Base-by-base conservation (phyloP, 306 rosid genomes). In the Malus sylvestris region DNA sequence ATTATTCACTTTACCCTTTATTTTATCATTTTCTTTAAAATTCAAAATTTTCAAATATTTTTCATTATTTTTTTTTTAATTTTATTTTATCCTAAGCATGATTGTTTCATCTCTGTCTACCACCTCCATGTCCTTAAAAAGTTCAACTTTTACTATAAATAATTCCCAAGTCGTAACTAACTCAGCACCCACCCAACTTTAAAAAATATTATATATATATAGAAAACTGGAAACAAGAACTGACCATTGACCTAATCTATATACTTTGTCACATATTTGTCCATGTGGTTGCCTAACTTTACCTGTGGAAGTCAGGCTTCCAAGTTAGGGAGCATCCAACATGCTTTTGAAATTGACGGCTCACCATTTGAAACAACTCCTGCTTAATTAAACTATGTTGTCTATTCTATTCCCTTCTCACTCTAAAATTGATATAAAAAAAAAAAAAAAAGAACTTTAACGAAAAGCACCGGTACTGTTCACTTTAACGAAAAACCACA, bases 201-300 rank as follows among this genome's bases (percentile, higher is more conserved):
- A 4, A 8, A 49, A 23, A 32, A 72, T 4, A 72, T 46, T 49
- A 49, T 18, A 72, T 55, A 72, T 55, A 59, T 4, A 38, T 14
- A 62, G 14, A 5, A 23, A 23, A 32, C 33, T 55, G 5, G 20
- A 29, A 8, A 57, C 71, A 64, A 67, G 60, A 73, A 73, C 42
- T 73, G 85, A 74, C 73, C 19, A 42, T 74, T 79, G 76, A 79
- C 74, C 83, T 55, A 78, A 46, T 19, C 0, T 38, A 5, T 61
- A 57, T 42, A 14, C 7, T 23, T 2, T 22, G 63, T 58, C 30
- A 1, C 63, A 58, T 51, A 3, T 6, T 35, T 57, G 29, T 1
- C 42, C 57, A 72, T 68, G 66, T 40, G 29, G 68, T 61, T 51
- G 72, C 32, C 58, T 23, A 62, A 20, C 51, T 40, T 78, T 60